These are phyloP conservation scores for Coniochaeta pulveracea DNA, from an alignment of 2,329 filamentous ascomycete species.

Conservation along the genomic window DNA sequence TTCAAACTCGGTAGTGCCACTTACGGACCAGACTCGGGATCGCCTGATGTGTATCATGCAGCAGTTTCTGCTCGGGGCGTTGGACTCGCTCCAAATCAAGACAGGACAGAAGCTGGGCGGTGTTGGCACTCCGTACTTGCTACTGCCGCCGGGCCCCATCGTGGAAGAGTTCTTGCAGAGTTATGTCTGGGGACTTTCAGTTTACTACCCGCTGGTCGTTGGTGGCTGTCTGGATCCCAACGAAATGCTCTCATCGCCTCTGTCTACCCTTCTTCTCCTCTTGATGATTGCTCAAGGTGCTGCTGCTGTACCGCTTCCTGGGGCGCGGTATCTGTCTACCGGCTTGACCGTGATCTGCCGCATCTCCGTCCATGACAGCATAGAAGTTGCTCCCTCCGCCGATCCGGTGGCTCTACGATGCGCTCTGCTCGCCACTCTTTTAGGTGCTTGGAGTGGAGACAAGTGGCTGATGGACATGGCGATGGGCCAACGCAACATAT, in stretches of 20 bases:
- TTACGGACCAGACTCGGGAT: constrained; percentile 44
- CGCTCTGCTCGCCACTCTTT: constrained; percentile 54
- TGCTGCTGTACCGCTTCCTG: constrained; percentile 50
- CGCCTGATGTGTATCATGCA: constrained; percentile 63
- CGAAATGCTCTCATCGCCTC: constrained; percentile 53
- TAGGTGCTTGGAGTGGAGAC: constrained; percentile 63
- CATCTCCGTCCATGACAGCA: constrained; percentile 60
- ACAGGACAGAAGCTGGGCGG: constrained; percentile 17
- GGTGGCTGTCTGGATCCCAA: constrained; percentile 53
- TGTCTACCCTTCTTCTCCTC: constrained; percentile 53
- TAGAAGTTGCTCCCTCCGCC: constrained; percentile 56
- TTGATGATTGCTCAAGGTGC: constrained; percentile 66
- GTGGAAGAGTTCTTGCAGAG: constrained; percentile 56
- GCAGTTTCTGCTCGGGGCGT: constrained; percentile 57
- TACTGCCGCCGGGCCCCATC: constrained; percentile 54
- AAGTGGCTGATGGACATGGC: constrained; percentile 71
- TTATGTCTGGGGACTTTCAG: constrained; percentile 54
- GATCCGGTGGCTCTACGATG: constrained; percentile 54
- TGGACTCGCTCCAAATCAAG: constrained; percentile 50
- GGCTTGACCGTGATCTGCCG: constrained; percentile 61
- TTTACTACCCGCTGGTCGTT: constrained; percentile 53
- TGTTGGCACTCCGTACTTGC: constrained; percentile 34
- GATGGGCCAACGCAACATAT: constrained; percentile 65
- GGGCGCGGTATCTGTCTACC: constrained; percentile 53
- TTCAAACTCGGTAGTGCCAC: constrained; percentile 30